Evolutionary conservation across 306 rosid genomes (phyloP).

Genomic region (Biancaea sappan): DNA sequence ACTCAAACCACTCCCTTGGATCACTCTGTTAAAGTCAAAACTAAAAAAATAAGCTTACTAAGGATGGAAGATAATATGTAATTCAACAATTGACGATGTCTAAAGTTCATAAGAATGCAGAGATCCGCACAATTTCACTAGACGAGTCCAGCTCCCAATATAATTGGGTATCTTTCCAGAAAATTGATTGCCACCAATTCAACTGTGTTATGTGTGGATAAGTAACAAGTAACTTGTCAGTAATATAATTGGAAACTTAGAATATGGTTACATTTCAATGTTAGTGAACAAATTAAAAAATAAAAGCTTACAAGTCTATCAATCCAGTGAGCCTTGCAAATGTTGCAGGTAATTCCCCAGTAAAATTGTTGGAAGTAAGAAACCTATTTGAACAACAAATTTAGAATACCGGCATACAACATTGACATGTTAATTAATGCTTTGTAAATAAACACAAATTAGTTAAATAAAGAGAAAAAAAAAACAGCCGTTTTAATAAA

Average conservation of each 20-base stretch:
- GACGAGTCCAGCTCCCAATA: slow-evolving; percentile 58
- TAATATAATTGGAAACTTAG: background rate
- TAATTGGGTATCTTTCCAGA: slow-evolving; percentile 62
- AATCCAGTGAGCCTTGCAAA: slow-evolving; percentile 41
- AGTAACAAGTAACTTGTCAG: background rate
- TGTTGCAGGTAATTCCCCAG: slow-evolving; percentile 46
- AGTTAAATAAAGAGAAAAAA: background rate
- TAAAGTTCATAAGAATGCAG: background rate
- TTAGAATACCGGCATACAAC: background rate
- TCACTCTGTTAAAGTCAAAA: slow-evolving; percentile 38
- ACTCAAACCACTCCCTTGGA: slow-evolving; percentile 77
- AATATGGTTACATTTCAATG: background rate
- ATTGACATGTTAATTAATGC: background rate
- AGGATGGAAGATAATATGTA: background rate
- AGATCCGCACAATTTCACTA: slow-evolving; percentile 50
- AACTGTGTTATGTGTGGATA: slow-evolving; percentile 47
- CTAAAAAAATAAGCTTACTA: background rate
- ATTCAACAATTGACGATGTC: background rate
- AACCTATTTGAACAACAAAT: slow-evolving; percentile 37
- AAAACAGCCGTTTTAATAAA: background rate
- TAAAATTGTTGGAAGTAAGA: slow-evolving; percentile 53
- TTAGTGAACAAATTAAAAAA: background rate
- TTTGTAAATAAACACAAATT: background rate
- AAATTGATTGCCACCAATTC: slow-evolving; percentile 60
- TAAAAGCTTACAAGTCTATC: slow-evolving; percentile 52